Base-by-base conservation (phyloP, 345 rosid genomes). In the Leavenworthia alabamica region DNA sequence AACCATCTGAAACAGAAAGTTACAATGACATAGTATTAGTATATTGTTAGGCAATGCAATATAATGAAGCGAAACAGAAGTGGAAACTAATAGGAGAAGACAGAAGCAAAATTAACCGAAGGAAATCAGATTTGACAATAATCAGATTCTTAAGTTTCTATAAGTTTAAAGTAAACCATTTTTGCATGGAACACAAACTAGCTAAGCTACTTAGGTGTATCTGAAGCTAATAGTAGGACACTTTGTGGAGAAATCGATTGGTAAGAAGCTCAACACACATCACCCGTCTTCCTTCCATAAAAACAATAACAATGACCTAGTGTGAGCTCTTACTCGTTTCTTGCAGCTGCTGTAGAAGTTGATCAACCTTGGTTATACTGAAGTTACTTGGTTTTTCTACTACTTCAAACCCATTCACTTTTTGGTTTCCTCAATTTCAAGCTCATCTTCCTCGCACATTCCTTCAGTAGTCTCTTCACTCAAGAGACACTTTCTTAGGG, bases 221-320 rank as follows among this genome's bases (percentile, higher is more conserved):
- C n/a, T 14, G 31, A 51, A 2, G 43, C 49, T 67, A 26, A 56
- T 33, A 19, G 43, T 26, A 32, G 35, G n/a, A 47, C 41, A 93
- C 96, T 97, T 77, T 89, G 70, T 95, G 94, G n/a, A 93, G 80
- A 79, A 89, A 89, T 50, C 94, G 76, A 77, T 93, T 89, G 43
- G 84, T 95, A 50, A 93, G 86, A 63, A 93, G 86, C 78, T 93
- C 99, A 56, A 89, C 58, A 39, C 96, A 87, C 91, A 89, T 83
- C 59, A 84, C 84, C 55, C 64, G 78, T 66, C 74, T 81, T 62
- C 83, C 91, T 62, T 78, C 81, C 54, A 59, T 73, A 36, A n/a
- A n/a, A n/a, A n/a, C n/a, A n/a, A n/a, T 33, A 63, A 32, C 11
- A 31, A 29, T 12, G 43, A 68, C 46, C 17, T 16, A 15, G 35